Evolutionary conservation across 2,329 filamentous ascomycete genomes (phyloP), one percentile per base, ranked within the genome.

Genomic region (Alternaria consortialis): DNA sequence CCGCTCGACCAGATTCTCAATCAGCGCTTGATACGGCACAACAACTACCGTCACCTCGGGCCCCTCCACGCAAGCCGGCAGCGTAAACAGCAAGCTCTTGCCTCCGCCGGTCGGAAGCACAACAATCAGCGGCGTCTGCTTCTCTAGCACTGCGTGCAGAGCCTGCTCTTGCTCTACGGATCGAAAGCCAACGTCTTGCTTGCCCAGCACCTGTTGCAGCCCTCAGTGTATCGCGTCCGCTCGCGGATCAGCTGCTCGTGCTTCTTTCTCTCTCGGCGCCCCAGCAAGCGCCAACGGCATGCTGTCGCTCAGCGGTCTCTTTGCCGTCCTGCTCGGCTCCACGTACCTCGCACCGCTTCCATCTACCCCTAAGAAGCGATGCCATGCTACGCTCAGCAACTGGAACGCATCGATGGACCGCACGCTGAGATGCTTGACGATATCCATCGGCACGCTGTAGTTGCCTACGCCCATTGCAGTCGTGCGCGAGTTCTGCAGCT

Each of bases 31-130:
- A 39, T 62, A 70, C 54, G 55, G 69, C 23, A 71, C 58, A 11
- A 70, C 51, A 7, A 71, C 58, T 6, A 72, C 46, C 9, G 59
- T 71, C 1, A 69, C 62, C 3, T 17, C 4, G 5, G 3, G 23
- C n/a, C 9, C 37, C 9, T 40, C 17, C 23, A 72, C 53, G 39
- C 31, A 70, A 23, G 52, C 66, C 15, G 20, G 66, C 11, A 64
- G 44, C 15, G 34, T 72, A 37, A 72, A 72, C 13, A 74, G 65
- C 29, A 74, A 58, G 56, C 67, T 74, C 62, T 72, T 72, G 8
- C 68, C 63, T 23, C 67, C 55, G 7, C 62, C 56, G 12, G 48
- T 72, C 31, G 40, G 67, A n/a, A 71, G 51, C 13, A 72, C 46
- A 11, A 72, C 58, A 4, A 70, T 36, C 1, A 73, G 63, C 47